Percentiles rank a stretch among this genome's conserved stretches.
These are phyloP conservation scores for Paecilomyces fulvus DNA, from an alignment of 2,329 filamentous ascomycete genomes.

Conservation along the genomic window DNA sequence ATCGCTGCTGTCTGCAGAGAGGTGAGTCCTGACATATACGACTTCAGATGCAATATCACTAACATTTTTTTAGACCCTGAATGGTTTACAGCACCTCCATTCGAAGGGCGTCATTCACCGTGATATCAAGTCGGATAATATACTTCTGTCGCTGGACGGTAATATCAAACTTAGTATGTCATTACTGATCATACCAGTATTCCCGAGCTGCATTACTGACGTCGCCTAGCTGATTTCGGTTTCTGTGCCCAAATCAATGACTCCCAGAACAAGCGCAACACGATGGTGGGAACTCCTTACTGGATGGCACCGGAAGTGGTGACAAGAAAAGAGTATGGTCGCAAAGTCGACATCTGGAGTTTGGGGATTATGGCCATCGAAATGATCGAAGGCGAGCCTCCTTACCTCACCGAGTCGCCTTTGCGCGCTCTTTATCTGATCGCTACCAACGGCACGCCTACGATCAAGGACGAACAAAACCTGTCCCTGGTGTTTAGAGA, in stretches of 20 bases:
- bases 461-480: conserved; percentile 86
- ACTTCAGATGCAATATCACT: neutral
- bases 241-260: conserved; percentile 99
- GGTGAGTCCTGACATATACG: conserved; percentile 30
- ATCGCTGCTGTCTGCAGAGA: conserved; percentile 94
- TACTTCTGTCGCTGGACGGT: conserved; percentile 83
- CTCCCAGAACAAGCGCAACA: conserved; percentile 91
- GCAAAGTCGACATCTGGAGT: conserved; percentile 98
- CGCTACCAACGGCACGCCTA: conserved; percentile 89
- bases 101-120: conserved; percentile 97
- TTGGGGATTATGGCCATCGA: conserved; percentile 99
- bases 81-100: conserved; percentile 87
- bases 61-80: conserved; percentile 52
- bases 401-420: conserved; percentile 91
- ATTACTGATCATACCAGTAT: neutral
- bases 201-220: conserved; percentile 26
- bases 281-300: conserved; percentile 98
- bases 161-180: conserved; percentile 91
- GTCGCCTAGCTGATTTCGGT: conserved; percentile 73
- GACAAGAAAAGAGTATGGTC: conserved; percentile 92
- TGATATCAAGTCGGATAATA: conserved; percentile 99
- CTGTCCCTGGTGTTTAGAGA: conserved; percentile 77
- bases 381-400: conserved; percentile 98
- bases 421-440: conserved; percentile 90
- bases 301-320: conserved; percentile 99